Conservation (phyloP, 176 grass and related monocot genomes). For the Avena insularis region DNA sequence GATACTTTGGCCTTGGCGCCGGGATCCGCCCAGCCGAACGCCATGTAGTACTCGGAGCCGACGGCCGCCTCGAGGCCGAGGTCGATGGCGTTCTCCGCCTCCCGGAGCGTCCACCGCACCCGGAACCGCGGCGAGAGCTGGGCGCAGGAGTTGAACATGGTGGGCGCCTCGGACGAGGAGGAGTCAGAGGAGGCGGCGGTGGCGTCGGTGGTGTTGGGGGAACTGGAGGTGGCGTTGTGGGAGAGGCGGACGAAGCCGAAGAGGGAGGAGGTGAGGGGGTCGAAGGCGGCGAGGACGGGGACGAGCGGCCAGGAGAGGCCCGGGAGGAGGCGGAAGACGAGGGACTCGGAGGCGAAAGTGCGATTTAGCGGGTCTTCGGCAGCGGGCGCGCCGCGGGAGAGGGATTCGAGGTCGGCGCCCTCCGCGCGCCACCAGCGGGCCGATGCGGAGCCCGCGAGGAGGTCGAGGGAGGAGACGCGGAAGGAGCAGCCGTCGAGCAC, state of each 20-base stretch:
- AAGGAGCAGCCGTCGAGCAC: slow-evolving; percentile 92
- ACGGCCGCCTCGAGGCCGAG: slow-evolving; percentile 75
- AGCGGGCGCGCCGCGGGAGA: slow-evolving; percentile 53
- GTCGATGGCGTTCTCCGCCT: slow-evolving; percentile 65
- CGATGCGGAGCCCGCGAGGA: slow-evolving; percentile 74
- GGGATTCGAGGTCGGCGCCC: slow-evolving; percentile 57
- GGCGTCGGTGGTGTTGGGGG: slow-evolving; percentile 6
- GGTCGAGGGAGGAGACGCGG: slow-evolving; percentile 74
- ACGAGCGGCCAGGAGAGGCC: slow-evolving; percentile 69
- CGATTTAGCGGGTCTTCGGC: slow-evolving; percentile 53
- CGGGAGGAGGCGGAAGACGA: slow-evolving; percentile 63
- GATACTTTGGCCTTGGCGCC: slow-evolving; percentile 37
- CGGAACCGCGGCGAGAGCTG: slow-evolving; percentile 64
- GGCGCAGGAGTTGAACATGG: slow-evolving; percentile 82
- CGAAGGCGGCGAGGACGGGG: slow-evolving; percentile 79
- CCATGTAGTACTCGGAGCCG: slow-evolving; percentile 93
- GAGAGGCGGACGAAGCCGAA: slow-evolving; percentile 73
- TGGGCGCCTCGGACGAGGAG: slow-evolving; percentile 35
- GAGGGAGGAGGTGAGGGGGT: slow-evolving; percentile 86
- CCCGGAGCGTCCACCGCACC: slow-evolving; percentile 81
- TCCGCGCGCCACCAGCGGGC: slow-evolving; percentile 80
- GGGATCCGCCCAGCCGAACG: slow-evolving; percentile 82
- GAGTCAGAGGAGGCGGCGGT: neutral
- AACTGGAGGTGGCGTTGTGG: neutral
- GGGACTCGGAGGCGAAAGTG: slow-evolving; percentile 65